A percentile compares a stretch with the other conserved stretches of the same genome.
phyloP scores from a whole-genome alignment of 192 early-diverging fungal species.

The Umbelopsis sp. region DNA sequence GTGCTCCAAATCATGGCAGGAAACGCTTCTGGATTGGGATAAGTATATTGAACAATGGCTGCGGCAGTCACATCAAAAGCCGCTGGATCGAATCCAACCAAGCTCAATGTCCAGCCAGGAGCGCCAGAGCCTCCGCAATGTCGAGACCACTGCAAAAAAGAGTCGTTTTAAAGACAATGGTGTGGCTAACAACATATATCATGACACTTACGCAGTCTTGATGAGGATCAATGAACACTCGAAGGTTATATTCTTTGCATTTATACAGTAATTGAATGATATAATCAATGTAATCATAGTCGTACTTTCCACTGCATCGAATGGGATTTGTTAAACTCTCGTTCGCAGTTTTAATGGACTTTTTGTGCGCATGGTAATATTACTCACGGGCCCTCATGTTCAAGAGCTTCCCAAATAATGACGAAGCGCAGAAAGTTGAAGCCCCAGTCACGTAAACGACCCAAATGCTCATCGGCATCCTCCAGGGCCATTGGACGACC shows the following conservation, averaged over 20 bases:
- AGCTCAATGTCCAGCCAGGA: slow-evolving; percentile 54
- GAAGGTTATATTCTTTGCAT: slow-evolving; percentile 48
- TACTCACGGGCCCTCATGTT: slow-evolving; percentile 62
- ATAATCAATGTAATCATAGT: slow-evolving; percentile 57
- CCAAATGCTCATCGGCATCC: slow-evolving; percentile 74
- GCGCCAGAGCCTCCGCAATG: slow-evolving; percentile 61
- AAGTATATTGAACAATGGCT: slow-evolving; percentile 56
- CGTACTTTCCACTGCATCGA: slow-evolving; percentile 52
- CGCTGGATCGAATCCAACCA: slow-evolving; percentile 53
- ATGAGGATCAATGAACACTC: slow-evolving; percentile 61
- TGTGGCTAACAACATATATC: not conserved
- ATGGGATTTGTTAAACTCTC: not conserved
- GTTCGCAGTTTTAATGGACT: not conserved
- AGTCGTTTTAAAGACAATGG: not conserved
- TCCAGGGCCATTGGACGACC: slow-evolving; percentile 72
- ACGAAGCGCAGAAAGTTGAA: slow-evolving; percentile 74
- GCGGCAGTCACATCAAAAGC: slow-evolving; percentile 50
- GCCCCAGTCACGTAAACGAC: slow-evolving; percentile 66
- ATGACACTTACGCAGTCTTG: slow-evolving; percentile 54
- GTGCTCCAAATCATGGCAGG: slow-evolving; percentile 67
- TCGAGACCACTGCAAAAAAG: slow-evolving; percentile 52
- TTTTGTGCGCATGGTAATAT: not conserved
- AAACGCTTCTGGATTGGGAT: slow-evolving; percentile 45
- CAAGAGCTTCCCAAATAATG: slow-evolving; percentile 79
- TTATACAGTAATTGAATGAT: slow-evolving; percentile 50